phyloP scores from a whole-genome alignment of 306 rosid genomes.

The Rosa rugosa region DNA sequence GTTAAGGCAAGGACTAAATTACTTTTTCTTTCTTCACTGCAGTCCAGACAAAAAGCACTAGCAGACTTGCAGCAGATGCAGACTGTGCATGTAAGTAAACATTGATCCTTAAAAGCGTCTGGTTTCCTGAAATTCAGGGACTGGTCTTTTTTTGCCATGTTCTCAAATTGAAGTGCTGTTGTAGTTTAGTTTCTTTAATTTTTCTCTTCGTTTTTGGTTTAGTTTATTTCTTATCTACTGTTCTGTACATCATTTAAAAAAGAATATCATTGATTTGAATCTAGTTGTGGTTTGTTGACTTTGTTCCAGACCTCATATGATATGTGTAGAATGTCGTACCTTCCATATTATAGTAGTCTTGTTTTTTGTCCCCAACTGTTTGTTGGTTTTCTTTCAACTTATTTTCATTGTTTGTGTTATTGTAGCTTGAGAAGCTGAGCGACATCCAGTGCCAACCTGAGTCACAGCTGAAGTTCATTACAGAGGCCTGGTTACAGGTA shows the following conservation, averaged over 20 bases:
- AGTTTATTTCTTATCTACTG: background rate
- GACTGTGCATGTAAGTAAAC: conserved; percentile 63
- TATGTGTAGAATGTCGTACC: background rate
- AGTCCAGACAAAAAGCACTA: conserved; percentile 97
- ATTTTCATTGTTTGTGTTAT: background rate
- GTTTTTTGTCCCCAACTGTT: background rate
- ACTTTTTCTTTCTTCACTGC: conserved; percentile 25
- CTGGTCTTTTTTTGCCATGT: background rate
- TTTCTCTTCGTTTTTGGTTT: background rate
- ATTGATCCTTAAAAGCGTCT: background rate
- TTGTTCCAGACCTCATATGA: background rate
- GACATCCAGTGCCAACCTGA: conserved; percentile 92
- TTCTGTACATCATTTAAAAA: background rate
- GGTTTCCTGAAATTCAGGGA: background rate
- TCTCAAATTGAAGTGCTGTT: background rate
- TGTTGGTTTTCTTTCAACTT: background rate
- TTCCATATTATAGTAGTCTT: background rate
- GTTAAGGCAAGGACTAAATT: conserved; percentile 22
- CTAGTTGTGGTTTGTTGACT: background rate
- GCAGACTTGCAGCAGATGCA: conserved; percentile 93
- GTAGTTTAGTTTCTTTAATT: background rate
- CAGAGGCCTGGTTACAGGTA: conserved; percentile 98
- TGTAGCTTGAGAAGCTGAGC: conserved; percentile 89
- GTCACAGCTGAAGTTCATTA: conserved; percentile 92
- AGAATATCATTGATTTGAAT: background rate